Evolutionary conservation across 31 red algal species (phyloP).

Genomic region (Endocladia muricata): DNA sequence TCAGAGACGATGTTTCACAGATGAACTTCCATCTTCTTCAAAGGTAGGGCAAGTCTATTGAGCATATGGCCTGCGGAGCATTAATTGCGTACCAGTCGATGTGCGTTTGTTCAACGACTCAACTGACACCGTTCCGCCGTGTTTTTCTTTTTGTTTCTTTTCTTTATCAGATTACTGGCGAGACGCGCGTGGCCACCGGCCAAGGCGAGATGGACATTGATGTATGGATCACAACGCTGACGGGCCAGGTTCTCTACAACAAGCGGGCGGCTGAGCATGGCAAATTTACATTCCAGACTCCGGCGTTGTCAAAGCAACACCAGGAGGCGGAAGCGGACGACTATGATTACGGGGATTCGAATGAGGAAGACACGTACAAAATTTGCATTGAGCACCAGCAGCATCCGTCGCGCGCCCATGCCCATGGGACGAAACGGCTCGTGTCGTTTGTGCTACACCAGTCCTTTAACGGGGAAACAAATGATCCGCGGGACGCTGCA

Average conservation of each 20-base stretch:
- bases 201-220: constrained; percentile 70
- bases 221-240: constrained; percentile 65
- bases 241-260: constrained; percentile 58
- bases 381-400: constrained; percentile 76
- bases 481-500: constrained; percentile 16
- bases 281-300: constrained; percentile 62
- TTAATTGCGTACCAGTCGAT: too few relatives aligned
- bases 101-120: too few relatives aligned
- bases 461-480: neutral
- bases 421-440: constrained; percentile 32
- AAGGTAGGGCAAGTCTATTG: constrained; percentile 38
- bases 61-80: too few relatives aligned
- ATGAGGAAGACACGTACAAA: constrained; percentile 63
- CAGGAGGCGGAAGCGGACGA: constrained; percentile 20
- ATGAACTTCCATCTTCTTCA: constrained; percentile 49
- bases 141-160: too few relatives aligned
- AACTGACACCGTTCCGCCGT: too few relatives aligned
- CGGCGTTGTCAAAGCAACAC: constrained; percentile 3
- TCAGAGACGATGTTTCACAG: constrained; percentile 58
- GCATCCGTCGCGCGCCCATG: constrained; percentile 19
- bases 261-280: constrained; percentile 53
- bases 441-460: constrained; percentile 16
- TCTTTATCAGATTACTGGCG: constrained; percentile 51
- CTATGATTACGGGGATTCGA: constrained; percentile 1
- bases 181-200: constrained; percentile 38